Evolutionary conservation across 352 stramenopile genomes (phyloP).

Genomic region (Globisporangium spiculum): DNA sequence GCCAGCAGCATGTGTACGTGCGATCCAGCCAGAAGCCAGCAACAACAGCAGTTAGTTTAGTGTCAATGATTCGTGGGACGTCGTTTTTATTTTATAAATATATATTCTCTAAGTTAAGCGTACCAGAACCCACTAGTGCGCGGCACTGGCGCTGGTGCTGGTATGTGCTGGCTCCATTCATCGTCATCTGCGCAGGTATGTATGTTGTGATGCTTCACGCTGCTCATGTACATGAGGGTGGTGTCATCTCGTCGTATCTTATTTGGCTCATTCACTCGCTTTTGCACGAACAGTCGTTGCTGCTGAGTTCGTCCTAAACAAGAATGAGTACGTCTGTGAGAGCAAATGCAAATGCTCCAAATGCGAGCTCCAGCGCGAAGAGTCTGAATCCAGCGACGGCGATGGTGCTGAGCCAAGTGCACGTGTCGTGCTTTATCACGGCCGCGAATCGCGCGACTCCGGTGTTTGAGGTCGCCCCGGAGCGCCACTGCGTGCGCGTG

Average conservation of each 20-base stretch:
- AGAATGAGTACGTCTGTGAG: not conserved
- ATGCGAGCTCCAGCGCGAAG: not conserved
- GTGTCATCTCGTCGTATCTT: not conserved
- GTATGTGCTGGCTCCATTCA: not conserved
- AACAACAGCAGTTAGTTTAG: slow-evolving; percentile 9
- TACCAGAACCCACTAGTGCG: not conserved
- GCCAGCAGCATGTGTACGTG: not conserved
- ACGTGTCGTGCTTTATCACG: slow-evolving; percentile 73
- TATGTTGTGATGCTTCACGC: not conserved
- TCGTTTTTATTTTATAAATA: slow-evolving; percentile 19
- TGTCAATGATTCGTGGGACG: slow-evolving; percentile 6
- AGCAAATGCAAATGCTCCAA: not conserved
- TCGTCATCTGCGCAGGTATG: not conserved
- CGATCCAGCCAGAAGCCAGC: not conserved
- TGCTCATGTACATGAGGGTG: not conserved
- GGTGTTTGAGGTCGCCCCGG: slow-evolving; percentile 52
- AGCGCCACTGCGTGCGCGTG: slow-evolving; percentile 43
- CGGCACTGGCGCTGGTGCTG: slow-evolving; percentile 1
- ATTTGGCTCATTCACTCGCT: not conserved
- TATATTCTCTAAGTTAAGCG: slow-evolving; percentile 21
- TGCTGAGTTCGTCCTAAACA: no score
- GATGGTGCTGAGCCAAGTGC: slow-evolving; percentile 38
- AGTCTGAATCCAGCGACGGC: slow-evolving; percentile 5
- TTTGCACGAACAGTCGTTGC: slow-evolving; percentile 8
- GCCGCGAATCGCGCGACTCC: slow-evolving; percentile 60